phyloP scores from a whole-genome alignment of 2,329 filamentous ascomycete species.

The Pseudogymnoascus sp. region DNA sequence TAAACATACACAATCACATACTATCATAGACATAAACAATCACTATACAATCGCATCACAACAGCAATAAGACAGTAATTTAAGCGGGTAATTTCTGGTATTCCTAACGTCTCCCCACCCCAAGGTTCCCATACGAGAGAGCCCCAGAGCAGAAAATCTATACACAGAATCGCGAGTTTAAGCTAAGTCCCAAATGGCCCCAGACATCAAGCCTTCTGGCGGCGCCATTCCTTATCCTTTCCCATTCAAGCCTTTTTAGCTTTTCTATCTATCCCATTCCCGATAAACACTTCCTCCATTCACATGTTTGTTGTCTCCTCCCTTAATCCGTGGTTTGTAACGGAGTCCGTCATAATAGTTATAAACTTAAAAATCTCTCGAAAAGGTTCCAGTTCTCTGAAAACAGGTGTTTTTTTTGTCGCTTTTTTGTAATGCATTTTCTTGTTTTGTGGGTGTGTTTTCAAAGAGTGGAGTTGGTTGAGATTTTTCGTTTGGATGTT shows the following conservation, averaged over 20 bases:
- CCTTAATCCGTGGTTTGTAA: background rate
- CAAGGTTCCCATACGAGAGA: background rate
- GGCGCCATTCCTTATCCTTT: background rate
- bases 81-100: slow-evolving; percentile 63
- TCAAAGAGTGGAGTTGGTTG: background rate
- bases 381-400: background rate
- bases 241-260: background rate
- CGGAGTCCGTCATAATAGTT: background rate
- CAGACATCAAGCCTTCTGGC: background rate
- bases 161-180: slow-evolving; percentile 59
- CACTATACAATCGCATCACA: background rate
- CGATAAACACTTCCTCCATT: background rate
- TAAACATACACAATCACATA: background rate
- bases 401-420: slow-evolving; percentile 6
- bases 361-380: background rate
- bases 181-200: slow-evolving; percentile 27
- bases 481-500: background rate
- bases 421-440: background rate
- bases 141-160: slow-evolving; percentile 33
- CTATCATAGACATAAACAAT: background rate
- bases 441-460: background rate
- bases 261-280: background rate
- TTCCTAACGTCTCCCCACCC: slow-evolving; percentile 34
- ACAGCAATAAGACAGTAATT: background rate
- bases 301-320: background rate